Evolutionary conservation across 1,139 yeast genomes (phyloP).

Genomic region (Lodderomyces beijingensis): DNA sequence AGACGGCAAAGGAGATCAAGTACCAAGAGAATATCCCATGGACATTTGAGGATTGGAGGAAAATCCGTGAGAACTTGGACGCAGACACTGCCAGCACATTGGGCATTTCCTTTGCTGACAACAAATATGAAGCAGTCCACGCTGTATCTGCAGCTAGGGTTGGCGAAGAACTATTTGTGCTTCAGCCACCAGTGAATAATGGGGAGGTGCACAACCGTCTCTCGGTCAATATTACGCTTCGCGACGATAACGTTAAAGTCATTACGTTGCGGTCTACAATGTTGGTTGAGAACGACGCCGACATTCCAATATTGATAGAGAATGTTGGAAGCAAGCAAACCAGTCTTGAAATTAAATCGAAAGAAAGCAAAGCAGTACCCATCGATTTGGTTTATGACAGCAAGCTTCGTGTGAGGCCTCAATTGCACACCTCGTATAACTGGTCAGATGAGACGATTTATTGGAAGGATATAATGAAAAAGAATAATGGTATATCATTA

Average conservation of each 20-base stretch:
- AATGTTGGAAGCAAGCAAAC: slow-evolving; percentile 21
- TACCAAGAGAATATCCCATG: slow-evolving; percentile 62
- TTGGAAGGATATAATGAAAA: slow-evolving; percentile 62
- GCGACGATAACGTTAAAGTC: slow-evolving; percentile 73
- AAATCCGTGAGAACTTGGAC: slow-evolving; percentile 73
- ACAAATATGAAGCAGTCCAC: slow-evolving; percentile 51
- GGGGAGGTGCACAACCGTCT: slow-evolving; percentile 67
- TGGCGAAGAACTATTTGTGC: slow-evolving; percentile 73
- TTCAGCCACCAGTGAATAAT: slow-evolving; percentile 58
- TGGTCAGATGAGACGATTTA: slow-evolving; percentile 63
- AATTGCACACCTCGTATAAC: slow-evolving; percentile 45
- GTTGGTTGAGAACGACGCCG: slow-evolving; percentile 66
- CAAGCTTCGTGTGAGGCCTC: slow-evolving; percentile 57
- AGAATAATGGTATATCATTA: slow-evolving; percentile 50
- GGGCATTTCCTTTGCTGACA: slow-evolving; percentile 55
- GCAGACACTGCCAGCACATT: slow-evolving; percentile 61
- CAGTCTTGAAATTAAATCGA: slow-evolving; percentile 45
- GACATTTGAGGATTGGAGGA: slow-evolving; percentile 95
- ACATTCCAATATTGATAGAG: slow-evolving; percentile 48
- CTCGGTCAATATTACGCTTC: slow-evolving; percentile 63
- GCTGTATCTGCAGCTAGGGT: slow-evolving; percentile 70
- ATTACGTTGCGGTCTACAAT: slow-evolving; percentile 75
- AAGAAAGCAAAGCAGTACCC: slow-evolving; percentile 62
- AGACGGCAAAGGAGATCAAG: slow-evolving; percentile 29
- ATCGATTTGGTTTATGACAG: slow-evolving; percentile 62